phyloP scores from a whole-genome alignment of 2,329 filamentous ascomycete species.

The Aureobasidium zeae region DNA sequence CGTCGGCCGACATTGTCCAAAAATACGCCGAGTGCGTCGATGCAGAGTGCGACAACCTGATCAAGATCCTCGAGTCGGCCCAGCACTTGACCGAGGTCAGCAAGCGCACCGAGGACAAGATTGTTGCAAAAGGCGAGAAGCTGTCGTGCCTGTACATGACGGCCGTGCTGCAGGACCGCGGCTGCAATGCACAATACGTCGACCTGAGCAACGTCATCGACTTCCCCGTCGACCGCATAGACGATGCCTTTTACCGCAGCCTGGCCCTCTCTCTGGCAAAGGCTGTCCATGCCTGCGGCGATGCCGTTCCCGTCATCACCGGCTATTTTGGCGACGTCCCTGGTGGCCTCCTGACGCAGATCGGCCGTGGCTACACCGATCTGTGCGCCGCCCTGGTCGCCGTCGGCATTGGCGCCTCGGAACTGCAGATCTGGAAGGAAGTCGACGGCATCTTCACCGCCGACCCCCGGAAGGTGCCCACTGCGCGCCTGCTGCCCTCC shows the following conservation, averaged over 20 bases:
- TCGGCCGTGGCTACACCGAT: conserved; percentile 94
- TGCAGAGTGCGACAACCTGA: conserved; percentile 68
- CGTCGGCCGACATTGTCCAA: conserved; percentile 34
- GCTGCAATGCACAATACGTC: conserved; percentile 79
- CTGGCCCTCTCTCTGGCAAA: conserved; percentile 34
- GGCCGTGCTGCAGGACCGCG: conserved; percentile 67
- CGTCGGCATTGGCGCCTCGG: conserved; percentile 75
- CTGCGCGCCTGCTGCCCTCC: conserved; percentile 74
- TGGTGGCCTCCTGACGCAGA: conserved; percentile 79
- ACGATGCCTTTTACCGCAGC: conserved; percentile 40
- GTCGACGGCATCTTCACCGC: conserved; percentile 90
- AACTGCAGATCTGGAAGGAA: conserved; percentile 98
- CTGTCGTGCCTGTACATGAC: conserved; percentile 89
- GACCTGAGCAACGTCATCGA: conserved; percentile 78
- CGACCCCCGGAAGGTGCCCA: conserved; percentile 83
- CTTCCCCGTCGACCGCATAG: conserved; percentile 40
- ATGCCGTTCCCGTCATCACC: conserved; percentile 49
- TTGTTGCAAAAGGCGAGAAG: conserved; percentile 93
- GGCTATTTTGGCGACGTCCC: conserved; percentile 94
- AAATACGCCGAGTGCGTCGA: conserved; percentile 59
- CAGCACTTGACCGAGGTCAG: conserved; percentile 47
- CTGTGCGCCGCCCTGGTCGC: conserved; percentile 87
- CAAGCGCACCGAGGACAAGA: conserved; percentile 51
- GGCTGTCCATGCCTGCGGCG: conserved; percentile 35
- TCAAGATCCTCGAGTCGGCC: conserved; percentile 61